Evolutionary conservation across 176 grass and related monocot species (phyloP).

Genomic region (Triticum dicoccoides): DNA sequence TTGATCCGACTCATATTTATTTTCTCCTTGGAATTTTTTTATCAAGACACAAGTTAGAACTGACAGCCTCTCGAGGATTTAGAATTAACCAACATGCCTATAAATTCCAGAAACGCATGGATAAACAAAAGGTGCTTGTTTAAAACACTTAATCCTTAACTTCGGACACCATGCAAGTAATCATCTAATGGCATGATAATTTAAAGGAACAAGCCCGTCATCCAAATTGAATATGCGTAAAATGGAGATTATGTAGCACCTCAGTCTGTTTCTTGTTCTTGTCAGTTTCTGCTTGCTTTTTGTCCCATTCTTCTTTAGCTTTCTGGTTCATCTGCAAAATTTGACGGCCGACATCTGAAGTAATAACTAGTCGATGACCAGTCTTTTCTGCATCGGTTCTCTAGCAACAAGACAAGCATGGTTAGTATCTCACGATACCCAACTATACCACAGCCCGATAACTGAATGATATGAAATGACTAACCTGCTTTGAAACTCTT

Average conservation of each 20-base stretch:
- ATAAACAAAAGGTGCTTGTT: not conserved
- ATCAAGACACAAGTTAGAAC: conserved; percentile 9
- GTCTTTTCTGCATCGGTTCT: conserved; percentile 90
- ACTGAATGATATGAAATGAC: not conserved
- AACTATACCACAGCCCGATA: conserved; percentile 16
- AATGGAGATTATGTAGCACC: conserved; percentile 42
- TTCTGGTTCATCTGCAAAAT: conserved; percentile 86
- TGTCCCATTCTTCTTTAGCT: conserved; percentile 95
- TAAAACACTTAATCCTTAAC: not conserved
- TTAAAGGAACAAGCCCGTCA: conserved; percentile 1
- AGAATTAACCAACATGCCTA: conserved; percentile 8
- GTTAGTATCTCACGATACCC: conserved; percentile 23
- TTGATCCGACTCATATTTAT: not conserved
- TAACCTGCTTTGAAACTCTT: conserved; percentile 93
- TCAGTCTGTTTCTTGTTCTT: conserved; percentile 91
- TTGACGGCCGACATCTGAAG: conserved; percentile 84
- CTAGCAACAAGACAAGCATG: conserved; percentile 45
- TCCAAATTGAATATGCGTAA: not conserved
- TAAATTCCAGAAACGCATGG: not conserved
- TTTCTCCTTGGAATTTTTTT: not conserved
- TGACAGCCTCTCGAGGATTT: not conserved
- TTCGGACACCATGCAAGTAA: not conserved
- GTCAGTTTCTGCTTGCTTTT: conserved; percentile 86
- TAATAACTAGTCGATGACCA: conserved; percentile 74
- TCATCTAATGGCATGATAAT: conserved; percentile 1